Percentiles rank a stretch among this genome's conserved stretches.
Evolutionary conservation across 306 rosid species (phyloP).

Genomic region (Ochetophila trinervis): DNA sequence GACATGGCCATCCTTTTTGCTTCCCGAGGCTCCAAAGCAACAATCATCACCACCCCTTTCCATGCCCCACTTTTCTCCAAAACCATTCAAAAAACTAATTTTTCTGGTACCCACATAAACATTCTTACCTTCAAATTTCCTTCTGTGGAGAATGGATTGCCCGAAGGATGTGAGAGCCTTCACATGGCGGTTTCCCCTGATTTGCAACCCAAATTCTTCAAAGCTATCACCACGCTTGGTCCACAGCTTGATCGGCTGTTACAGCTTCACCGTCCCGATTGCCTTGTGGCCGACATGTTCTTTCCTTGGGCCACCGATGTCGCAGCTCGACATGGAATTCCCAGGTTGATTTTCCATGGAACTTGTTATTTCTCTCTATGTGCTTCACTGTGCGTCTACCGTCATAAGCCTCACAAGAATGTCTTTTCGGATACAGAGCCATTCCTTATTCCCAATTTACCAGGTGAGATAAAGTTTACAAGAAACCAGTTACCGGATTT

Average conservation of each 20-base stretch:
- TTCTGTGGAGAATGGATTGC: constrained; percentile 12
- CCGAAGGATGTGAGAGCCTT: constrained; percentile 32
- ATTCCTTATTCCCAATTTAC: constrained; percentile 24
- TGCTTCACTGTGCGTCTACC: neutral
- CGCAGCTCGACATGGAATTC: constrained; percentile 20
- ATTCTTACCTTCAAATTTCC: constrained; percentile 6
- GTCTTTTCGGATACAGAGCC: constrained; percentile 33
- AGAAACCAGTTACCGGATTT: constrained; percentile 10
- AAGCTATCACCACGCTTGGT: neutral
- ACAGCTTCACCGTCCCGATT: neutral
- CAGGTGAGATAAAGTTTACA: neutral
- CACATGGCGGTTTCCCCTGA: neutral
- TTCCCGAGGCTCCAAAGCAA: constrained; percentile 9
- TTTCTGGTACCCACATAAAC: neutral
- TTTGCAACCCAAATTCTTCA: neutral
- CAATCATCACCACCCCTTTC: constrained; percentile 23
- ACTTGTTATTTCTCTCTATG: constrained; percentile 21
- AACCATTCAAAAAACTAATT: neutral
- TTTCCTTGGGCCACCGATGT: constrained; percentile 25
- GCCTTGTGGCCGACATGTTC: constrained; percentile 18
- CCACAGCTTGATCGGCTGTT: neutral
- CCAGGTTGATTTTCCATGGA: constrained; percentile 29
- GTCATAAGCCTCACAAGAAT: constrained; percentile 14
- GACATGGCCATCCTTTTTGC: constrained; percentile 19
- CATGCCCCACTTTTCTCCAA: neutral